A percentile compares a stretch with the other conserved stretches of the same genome.
Conservation (phyloP, 176 grass and related monocot species). For the Triticum monococcum region DNA sequence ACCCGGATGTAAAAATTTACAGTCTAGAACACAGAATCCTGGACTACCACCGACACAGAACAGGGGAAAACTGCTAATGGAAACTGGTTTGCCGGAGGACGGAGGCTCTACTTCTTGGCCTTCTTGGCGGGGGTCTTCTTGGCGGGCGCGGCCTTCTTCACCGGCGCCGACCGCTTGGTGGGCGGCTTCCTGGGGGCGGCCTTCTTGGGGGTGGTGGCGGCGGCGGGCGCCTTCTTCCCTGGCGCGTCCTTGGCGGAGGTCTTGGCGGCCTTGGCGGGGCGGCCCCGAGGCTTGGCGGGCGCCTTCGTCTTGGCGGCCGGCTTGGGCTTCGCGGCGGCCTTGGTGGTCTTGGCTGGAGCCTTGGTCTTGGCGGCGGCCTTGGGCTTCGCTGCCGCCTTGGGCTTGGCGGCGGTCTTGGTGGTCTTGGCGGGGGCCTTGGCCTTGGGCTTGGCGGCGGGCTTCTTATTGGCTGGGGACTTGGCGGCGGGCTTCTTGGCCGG, state of each 20-base stretch:
- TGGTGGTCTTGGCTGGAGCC: slow-evolving; percentile 18
- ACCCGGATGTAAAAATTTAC: not conserved
- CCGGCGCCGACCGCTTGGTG: not conserved
- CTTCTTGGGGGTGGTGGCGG: not conserved
- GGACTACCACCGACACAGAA: not conserved
- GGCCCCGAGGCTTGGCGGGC: slow-evolving; percentile 2
- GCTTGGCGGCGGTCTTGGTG: not conserved
- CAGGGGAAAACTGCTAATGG: not conserved
- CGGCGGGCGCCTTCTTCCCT: slow-evolving; percentile 16
- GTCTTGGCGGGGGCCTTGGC: slow-evolving; percentile 3
- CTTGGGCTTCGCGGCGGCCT: not conserved
- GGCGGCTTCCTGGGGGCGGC: not conserved
- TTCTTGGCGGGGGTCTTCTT: slow-evolving; percentile 32
- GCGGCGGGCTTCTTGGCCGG: not conserved
- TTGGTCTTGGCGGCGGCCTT: not conserved
- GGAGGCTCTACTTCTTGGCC: slow-evolving; percentile 55
- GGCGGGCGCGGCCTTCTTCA: not conserved
- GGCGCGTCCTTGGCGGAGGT: slow-evolving; percentile 24
- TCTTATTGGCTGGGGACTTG: not conserved
- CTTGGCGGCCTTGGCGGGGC: slow-evolving; percentile 39
- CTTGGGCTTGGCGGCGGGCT: not conserved
- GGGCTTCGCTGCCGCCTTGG: not conserved
- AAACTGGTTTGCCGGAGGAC: not conserved
- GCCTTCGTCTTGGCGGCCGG: slow-evolving; percentile 31
- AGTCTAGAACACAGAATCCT: not conserved